Evolutionary conservation across 2,329 filamentous ascomycete genomes (phyloP).

Genomic region (Xylaria sp.): DNA sequence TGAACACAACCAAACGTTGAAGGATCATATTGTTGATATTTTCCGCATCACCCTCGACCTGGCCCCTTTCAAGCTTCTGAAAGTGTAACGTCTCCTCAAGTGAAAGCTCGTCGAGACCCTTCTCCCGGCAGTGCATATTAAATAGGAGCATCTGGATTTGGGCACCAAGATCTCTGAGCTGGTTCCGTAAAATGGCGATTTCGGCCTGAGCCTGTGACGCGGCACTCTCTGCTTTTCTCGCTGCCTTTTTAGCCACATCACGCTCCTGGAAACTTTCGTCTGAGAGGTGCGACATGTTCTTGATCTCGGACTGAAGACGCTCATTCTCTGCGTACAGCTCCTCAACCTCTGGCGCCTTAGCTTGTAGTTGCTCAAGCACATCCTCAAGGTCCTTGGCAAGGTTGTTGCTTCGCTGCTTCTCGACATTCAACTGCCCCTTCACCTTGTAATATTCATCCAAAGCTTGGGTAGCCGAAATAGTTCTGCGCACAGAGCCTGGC

Average conservation of each 20-base stretch:
- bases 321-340: conserved; percentile 85
- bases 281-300: conserved; percentile 85
- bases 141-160: conserved; percentile 92
- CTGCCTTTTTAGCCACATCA: conserved; percentile 79
- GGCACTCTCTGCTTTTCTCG: conserved; percentile 80
- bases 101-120: conserved; percentile 76
- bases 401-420: conserved; percentile 78
- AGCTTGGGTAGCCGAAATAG: conserved; percentile 69
- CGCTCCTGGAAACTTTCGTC: conserved; percentile 84
- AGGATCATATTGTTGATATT: conserved; percentile 91
- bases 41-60: conserved; percentile 76
- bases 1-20: conserved; percentile 89
- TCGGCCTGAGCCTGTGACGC: conserved; percentile 73
- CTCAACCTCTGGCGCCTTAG: conserved; percentile 86
- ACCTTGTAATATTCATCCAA: conserved; percentile 72
- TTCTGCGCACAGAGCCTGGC: conserved; percentile 68
- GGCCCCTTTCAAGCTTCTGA: conserved; percentile 79
- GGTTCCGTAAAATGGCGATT: conserved; percentile 81
- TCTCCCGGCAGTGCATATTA: conserved; percentile 83
- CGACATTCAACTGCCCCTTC: conserved; percentile 77
- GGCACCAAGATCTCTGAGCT: conserved; percentile 87
- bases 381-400: conserved; percentile 83
- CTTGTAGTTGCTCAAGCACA: conserved; percentile 85
- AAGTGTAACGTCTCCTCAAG: conserved; percentile 79
- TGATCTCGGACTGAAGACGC: conserved; percentile 80